Evolutionary conservation across 2,329 filamentous ascomycete genomes (phyloP).

Genomic region (Monosporascus sp.): DNA sequence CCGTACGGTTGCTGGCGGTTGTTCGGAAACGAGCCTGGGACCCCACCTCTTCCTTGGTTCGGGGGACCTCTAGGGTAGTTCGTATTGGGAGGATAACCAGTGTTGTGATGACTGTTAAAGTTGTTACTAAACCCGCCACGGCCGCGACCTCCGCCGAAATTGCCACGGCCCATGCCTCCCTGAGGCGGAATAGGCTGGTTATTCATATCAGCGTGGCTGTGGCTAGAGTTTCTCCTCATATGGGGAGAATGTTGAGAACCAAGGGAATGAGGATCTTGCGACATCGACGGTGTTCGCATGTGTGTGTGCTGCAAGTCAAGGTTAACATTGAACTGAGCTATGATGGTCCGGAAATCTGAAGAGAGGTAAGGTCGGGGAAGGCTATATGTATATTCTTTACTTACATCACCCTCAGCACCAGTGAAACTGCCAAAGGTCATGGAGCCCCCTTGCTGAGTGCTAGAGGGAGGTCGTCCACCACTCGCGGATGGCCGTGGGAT

Average conservation of each 20-base stretch:
- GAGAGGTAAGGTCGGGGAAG: slow-evolving; percentile 8
- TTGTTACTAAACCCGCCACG: slow-evolving; percentile 44
- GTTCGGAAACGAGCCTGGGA: slow-evolving; percentile 39
- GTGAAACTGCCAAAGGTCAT: slow-evolving; percentile 81
- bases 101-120: slow-evolving; percentile 39
- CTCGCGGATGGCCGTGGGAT: slow-evolving; percentile 83
- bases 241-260: slow-evolving; percentile 64
- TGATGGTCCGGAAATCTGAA: slow-evolving; percentile 13
- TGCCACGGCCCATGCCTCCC: slow-evolving; percentile 50
- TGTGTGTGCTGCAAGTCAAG: slow-evolving; percentile 47
- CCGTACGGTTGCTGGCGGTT: slow-evolving; percentile 31
- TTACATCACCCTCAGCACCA: slow-evolving; percentile 74
- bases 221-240: slow-evolving; percentile 78
- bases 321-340: slow-evolving; percentile 16
- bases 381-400: slow-evolving; percentile 27
- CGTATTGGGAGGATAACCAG: slow-evolving; percentile 36
- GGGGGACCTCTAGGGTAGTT: slow-evolving; percentile 32
- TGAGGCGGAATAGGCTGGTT: slow-evolving; percentile 49
- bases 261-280: slow-evolving; percentile 55
- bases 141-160: slow-evolving; percentile 46
- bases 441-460: slow-evolving; percentile 59
- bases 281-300: slow-evolving; percentile 60
- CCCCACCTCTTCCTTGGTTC: slow-evolving; percentile 45
- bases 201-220: slow-evolving; percentile 57
- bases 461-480: slow-evolving; percentile 80